Conservation (phyloP, 805 yeast genomes). For the Sugiyamaella floridensis region DNA sequence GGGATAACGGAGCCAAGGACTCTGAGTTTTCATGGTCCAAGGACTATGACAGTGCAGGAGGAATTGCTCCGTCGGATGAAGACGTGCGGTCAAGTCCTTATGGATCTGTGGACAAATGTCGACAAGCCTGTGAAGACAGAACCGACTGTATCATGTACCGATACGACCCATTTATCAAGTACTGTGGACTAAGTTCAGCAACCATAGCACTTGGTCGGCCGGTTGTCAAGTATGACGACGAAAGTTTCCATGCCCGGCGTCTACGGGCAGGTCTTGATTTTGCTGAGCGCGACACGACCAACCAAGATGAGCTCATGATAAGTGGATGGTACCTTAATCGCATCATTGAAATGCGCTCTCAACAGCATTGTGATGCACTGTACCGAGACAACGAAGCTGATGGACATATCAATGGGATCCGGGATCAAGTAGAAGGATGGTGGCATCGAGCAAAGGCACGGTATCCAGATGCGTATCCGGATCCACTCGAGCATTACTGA, state of each 20-base stretch:
- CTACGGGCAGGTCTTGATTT: background rate
- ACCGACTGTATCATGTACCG: constrained; percentile 25
- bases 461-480: constrained; percentile 11
- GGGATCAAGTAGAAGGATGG: constrained; percentile 30
- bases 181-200: constrained; percentile 25
- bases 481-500: constrained; percentile 5
- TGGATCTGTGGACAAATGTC: constrained; percentile 18
- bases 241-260: constrained; percentile 5
- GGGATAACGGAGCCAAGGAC: constrained; percentile 27
- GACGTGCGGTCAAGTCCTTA: constrained; percentile 15
- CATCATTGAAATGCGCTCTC: constrained; percentile 21
- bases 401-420: constrained; percentile 21
- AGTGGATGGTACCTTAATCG: constrained; percentile 27
- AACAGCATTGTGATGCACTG: constrained; percentile 22
- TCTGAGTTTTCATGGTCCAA: constrained; percentile 16
- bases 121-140: constrained; percentile 15
- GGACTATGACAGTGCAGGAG: background rate
- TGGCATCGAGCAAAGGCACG: constrained; percentile 22
- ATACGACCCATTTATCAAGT: constrained; percentile 23
- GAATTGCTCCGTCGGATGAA: background rate
- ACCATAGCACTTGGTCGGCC: constrained; percentile 26
- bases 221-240: constrained; percentile 15
- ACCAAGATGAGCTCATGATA: constrained; percentile 15
- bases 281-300: constrained; percentile 9
- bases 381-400: constrained; percentile 17